Evolutionary conservation across 371 early-diverging fungal species (phyloP).

Genomic region (Mortierella sp.): DNA sequence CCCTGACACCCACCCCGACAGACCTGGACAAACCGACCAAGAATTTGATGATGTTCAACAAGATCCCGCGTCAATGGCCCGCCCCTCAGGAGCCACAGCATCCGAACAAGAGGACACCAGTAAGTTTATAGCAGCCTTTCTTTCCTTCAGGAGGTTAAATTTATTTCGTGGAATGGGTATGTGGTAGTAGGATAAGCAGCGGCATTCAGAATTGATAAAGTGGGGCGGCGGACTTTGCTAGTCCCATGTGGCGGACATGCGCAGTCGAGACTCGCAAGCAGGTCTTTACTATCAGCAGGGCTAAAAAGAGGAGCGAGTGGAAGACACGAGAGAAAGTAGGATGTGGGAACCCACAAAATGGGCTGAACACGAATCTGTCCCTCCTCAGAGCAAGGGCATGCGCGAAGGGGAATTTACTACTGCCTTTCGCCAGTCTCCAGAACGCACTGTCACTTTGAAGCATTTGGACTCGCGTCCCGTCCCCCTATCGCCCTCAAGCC

Average conservation of each 20-base stretch:
- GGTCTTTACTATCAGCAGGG: no score
- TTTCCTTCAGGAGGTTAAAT: not conserved
- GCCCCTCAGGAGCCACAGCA: slow-evolving; percentile 48
- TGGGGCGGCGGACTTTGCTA: no score
- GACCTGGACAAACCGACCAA: slow-evolving; percentile 44
- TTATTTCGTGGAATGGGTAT: no score
- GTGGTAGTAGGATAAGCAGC: no score
- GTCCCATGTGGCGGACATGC: no score
- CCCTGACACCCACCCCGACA: slow-evolving; percentile 31
- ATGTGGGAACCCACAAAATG: not conserved
- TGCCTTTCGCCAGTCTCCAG: slow-evolving; percentile 4
- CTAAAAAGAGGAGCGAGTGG: no score
- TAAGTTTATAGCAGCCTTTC: slow-evolving; percentile 11
- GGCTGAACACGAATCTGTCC: no score
- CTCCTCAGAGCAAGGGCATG: not conserved
- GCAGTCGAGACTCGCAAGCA: no score
- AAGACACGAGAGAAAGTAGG: not conserved
- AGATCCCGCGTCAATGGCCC: slow-evolving; percentile 52
- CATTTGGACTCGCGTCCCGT: not conserved
- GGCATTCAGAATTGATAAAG: not conserved
- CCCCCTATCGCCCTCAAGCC: not conserved
- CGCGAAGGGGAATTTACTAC: slow-evolving; percentile 15
- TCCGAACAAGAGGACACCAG: slow-evolving; percentile 28
- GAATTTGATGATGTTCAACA: slow-evolving; percentile 50
- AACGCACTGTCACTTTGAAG: not conserved